phyloP scores from a whole-genome alignment of 2,329 filamentous ascomycete species.

The Aspergillus clavatus region DNA sequence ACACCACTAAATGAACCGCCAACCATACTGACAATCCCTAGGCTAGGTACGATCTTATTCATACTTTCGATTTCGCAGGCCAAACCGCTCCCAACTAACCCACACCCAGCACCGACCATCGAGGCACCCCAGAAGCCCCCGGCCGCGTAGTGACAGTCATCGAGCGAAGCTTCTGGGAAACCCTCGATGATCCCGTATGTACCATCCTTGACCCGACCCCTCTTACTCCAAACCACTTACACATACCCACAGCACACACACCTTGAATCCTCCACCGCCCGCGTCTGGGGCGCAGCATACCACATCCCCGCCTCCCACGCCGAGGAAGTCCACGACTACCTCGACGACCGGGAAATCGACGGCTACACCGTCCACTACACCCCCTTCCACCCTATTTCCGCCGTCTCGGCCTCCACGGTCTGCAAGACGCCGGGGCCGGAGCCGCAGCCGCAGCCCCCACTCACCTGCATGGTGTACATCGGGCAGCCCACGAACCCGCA shows the following conservation, averaged over 20 bases:
- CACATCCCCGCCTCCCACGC: slow-evolving; percentile 70
- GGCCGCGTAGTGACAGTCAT: slow-evolving; percentile 93
- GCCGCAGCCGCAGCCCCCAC: slow-evolving; percentile 23
- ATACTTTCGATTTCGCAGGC: no score
- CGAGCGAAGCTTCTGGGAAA: slow-evolving; percentile 75
- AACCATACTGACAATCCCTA: slow-evolving; percentile 7
- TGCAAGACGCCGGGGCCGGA: slow-evolving; percentile 3
- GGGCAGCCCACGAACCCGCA: slow-evolving; percentile 90
- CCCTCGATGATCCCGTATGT: slow-evolving; percentile 60
- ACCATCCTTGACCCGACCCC: background rate
- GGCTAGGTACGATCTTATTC: slow-evolving; percentile 31
- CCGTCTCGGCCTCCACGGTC: slow-evolving; percentile 7
- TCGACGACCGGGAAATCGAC: slow-evolving; percentile 96
- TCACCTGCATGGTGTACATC: slow-evolving; percentile 77
- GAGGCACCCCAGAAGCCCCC: slow-evolving; percentile 80
- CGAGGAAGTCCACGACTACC: slow-evolving; percentile 76
- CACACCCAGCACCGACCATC: slow-evolving; percentile 76
- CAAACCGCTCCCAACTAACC: slow-evolving; percentile 10
- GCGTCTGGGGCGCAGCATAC: slow-evolving; percentile 91
- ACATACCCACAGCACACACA: slow-evolving; percentile 29
- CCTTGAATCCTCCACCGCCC: slow-evolving; percentile 34
- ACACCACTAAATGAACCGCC: background rate
- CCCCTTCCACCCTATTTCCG: slow-evolving; percentile 63
- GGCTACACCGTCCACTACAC: slow-evolving; percentile 93
- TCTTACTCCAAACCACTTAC: background rate